Percentiles rank a stretch among this genome's conserved stretches.
These are phyloP conservation scores for Radiomyces spectabilis DNA, from an alignment of 192 early-diverging fungal species.

Conservation along the genomic window DNA sequence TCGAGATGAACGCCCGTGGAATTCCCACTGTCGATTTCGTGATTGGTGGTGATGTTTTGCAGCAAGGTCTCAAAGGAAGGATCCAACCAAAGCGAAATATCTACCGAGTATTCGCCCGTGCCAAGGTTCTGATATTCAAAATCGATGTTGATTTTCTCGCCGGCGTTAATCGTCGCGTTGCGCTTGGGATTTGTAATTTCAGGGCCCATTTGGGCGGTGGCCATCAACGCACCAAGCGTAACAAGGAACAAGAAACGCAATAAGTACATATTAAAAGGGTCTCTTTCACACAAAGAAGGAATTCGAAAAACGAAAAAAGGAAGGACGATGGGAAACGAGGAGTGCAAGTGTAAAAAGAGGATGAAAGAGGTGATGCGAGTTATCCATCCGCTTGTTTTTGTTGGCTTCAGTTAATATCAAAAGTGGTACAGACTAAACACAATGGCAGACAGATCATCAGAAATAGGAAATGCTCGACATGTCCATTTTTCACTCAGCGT, in stretches of 20 bases:
- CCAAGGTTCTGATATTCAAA: slow-evolving; percentile 29
- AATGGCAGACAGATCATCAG: too few species aligned
- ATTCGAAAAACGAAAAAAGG: not conserved
- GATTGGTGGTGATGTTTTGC: slow-evolving; percentile 5
- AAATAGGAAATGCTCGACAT: too few species aligned
- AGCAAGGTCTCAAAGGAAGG: not conserved
- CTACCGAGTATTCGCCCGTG: slow-evolving; percentile 15
- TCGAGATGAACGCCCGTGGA: slow-evolving; percentile 8
- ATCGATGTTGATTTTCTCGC: slow-evolving; percentile 11
- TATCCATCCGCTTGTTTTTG: too few species aligned
- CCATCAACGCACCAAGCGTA: not conserved
- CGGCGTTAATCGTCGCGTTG: slow-evolving; percentile 20
- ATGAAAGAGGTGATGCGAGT: not conserved
- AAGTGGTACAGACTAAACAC: too few species aligned
- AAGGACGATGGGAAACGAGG: not conserved
- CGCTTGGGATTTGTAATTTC: slow-evolving; percentile 6
- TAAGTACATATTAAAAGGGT: too few species aligned
- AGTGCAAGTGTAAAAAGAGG: not conserved
- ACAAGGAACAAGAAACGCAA: not conserved
- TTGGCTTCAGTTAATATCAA: too few species aligned
- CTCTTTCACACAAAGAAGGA: too few species aligned
- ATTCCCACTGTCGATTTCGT: slow-evolving; percentile 9
- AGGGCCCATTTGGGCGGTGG: slow-evolving; percentile 16
- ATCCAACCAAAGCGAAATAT: slow-evolving; percentile 20
- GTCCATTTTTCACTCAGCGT: too few species aligned